Conservation (phyloP, 1,284 basidiomycete species). For the Tremellales sp. region DNA sequence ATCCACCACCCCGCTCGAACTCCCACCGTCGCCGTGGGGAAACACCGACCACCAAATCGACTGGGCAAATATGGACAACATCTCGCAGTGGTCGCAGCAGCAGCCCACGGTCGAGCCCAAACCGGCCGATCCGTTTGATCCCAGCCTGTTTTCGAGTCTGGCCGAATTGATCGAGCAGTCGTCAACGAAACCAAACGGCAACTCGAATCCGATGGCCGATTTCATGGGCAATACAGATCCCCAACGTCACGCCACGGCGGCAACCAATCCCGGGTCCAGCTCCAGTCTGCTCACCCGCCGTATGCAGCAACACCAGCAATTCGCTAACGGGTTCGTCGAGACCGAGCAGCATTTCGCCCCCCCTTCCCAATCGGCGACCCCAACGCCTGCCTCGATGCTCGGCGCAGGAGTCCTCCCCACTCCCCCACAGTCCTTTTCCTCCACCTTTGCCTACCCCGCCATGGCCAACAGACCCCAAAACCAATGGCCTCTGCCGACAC, state of each 20-base stretch:
- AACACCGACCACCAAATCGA: background rate
- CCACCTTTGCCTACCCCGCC: slow-evolving; percentile 5
- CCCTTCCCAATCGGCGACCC: slow-evolving; percentile 1
- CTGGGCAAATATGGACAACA: background rate
- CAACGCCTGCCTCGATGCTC: slow-evolving; percentile 2
- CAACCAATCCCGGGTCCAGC: background rate
- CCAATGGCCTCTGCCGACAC: slow-evolving; percentile 25
- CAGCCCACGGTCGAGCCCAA: background rate
- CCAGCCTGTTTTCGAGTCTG: slow-evolving; percentile 27
- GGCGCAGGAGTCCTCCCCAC: slow-evolving; percentile 13
- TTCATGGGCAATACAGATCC: slow-evolving; percentile 9
- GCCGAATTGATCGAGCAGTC: slow-evolving; percentile 29
- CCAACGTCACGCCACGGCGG: slow-evolving; percentile 3
- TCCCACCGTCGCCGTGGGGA: slow-evolving; percentile 29
- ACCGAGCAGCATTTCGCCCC: slow-evolving; percentile 1
- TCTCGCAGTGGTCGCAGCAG: slow-evolving; percentile 2
- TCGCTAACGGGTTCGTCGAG: slow-evolving; percentile 4
- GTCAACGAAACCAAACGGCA: slow-evolving; percentile 10
- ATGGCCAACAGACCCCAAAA: slow-evolving; percentile 3
- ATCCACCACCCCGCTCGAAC: slow-evolving; percentile 33
- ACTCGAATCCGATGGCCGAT: slow-evolving; percentile 8
- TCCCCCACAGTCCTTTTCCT: slow-evolving; percentile 17
- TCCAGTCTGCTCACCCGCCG: slow-evolving; percentile 32
- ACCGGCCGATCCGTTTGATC: slow-evolving; percentile 18
- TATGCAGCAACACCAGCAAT: slow-evolving; percentile 28